Conservation (phyloP, 768 basidiomycete genomes). For the Lactarius quietus region DNA sequence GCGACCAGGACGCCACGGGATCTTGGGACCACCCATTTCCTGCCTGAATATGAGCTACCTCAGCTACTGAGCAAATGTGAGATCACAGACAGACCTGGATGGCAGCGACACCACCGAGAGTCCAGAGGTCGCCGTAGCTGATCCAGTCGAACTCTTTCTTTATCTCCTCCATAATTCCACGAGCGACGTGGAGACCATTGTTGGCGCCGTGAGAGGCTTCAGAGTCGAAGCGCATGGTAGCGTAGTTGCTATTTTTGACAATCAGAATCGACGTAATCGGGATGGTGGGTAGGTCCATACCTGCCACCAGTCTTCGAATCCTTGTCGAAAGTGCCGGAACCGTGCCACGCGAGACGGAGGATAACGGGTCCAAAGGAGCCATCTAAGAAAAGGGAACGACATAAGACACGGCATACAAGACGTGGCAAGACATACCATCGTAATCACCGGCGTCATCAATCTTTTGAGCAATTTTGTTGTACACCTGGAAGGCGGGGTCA, state of each 20-base stretch:
- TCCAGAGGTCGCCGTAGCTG: slow-evolving; percentile 95
- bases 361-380: slow-evolving; percentile 87
- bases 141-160: slow-evolving; percentile 92
- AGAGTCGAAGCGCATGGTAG: slow-evolving; percentile 96
- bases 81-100: slow-evolving; percentile 54
- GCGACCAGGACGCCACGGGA: slow-evolving; percentile 92
- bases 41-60: slow-evolving; percentile 28
- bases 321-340: slow-evolving; percentile 92
- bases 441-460: slow-evolving; percentile 64
- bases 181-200: slow-evolving; percentile 76
- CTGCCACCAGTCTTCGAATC: slow-evolving; percentile 74
- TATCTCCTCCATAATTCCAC: slow-evolving; percentile 77
- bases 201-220: slow-evolving; percentile 85
- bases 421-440: slow-evolving; percentile 60
- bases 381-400: slow-evolving; percentile 42
- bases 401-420: slow-evolving; percentile 19
- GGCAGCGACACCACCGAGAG: slow-evolving; percentile 88
- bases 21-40: slow-evolving; percentile 90
- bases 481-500: slow-evolving; percentile 52
- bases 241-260: slow-evolving; percentile 69
- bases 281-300: slow-evolving; percentile 34
- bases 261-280: slow-evolving; percentile 17
- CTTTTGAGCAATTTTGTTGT: slow-evolving; percentile 85
- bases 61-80: neutral
- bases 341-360: slow-evolving; percentile 90